A percentile compares a stretch with the other conserved stretches of the same genome.
Evolutionary conservation across 2,329 filamentous ascomycete genomes (phyloP).

Genomic region (Magnaporthales sp.): DNA sequence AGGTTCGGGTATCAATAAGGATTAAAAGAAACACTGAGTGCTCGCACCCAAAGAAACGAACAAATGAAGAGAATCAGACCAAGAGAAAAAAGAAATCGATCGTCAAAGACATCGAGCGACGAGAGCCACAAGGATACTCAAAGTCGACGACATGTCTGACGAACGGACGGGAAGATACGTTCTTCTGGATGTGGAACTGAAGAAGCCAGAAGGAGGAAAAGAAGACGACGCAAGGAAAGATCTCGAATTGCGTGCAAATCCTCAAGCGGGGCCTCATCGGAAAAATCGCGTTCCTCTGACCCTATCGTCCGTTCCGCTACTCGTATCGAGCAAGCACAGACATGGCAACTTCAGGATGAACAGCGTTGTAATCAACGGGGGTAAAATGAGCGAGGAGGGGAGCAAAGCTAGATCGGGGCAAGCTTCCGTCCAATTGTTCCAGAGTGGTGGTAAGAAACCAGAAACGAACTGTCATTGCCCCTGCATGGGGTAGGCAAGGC

Average conservation of each 20-base stretch:
- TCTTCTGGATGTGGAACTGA: background rate
- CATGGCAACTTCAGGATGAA: background rate
- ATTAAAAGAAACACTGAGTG: conserved; percentile 1
- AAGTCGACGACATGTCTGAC: conserved; percentile 5
- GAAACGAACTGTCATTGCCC: background rate
- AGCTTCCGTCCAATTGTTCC: background rate
- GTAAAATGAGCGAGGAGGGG: background rate
- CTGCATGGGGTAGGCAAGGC: background rate
- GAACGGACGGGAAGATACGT: background rate
- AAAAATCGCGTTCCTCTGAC: background rate
- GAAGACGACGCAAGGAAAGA: background rate
- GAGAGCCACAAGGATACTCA: conserved; percentile 2
- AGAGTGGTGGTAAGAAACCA: background rate
- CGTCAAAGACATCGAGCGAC: background rate
- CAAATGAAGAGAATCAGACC: background rate
- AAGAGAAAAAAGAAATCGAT: conserved; percentile 3
- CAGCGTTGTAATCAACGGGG: background rate
- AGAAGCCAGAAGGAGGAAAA: background rate
- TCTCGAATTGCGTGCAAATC: background rate
- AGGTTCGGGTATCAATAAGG: background rate
- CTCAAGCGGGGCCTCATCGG: background rate
- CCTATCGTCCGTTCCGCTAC: background rate
- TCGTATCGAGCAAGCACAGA: background rate
- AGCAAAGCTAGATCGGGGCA: conserved; percentile 10
- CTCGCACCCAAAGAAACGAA: conserved; percentile 1